These are phyloP conservation scores for Komagataella pastoris DNA, from an alignment of 805 yeast species.

Conservation along the genomic window DNA sequence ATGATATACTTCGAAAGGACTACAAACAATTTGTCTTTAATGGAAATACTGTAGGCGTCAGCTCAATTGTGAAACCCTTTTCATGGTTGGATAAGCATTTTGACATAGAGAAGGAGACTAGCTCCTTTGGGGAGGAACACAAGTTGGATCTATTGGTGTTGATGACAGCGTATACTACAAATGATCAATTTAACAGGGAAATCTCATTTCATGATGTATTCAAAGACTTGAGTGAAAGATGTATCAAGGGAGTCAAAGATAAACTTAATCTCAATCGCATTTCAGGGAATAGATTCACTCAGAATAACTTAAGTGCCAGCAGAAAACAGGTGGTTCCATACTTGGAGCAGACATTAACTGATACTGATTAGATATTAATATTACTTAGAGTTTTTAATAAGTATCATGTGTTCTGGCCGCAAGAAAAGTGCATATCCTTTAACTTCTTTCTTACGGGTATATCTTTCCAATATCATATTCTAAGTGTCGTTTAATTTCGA, in stretches of 20 bases:
- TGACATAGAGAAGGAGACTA: conserved; percentile 9
- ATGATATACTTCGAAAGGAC: conserved; percentile 67
- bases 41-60: conserved; percentile 47
- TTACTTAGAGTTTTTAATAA: neutral
- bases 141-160: conserved; percentile 26
- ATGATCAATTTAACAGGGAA: conserved; percentile 27
- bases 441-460: neutral
- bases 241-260: conserved; percentile 7
- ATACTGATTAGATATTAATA: neutral
- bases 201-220: conserved; percentile 16
- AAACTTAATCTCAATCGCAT: conserved; percentile 14
- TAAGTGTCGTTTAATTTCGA: neutral
- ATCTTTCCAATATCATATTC: neutral
- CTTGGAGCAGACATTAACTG: conserved; percentile 8
- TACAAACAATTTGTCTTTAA: conserved; percentile 54
- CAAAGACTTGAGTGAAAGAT: conserved; percentile 5
- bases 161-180: conserved; percentile 30
- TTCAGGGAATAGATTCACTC: conserved; percentile 6
- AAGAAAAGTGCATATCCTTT: neutral
- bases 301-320: conserved; percentile 43
- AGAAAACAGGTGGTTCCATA: conserved; percentile 82
- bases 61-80: conserved; percentile 57
- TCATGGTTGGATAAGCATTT: conserved; percentile 29
- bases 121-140: conserved; percentile 14
- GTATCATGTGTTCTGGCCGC: neutral